Conservation (phyloP, 495 filamentous ascomycete species). For the Trichoderma reesei region DNA sequence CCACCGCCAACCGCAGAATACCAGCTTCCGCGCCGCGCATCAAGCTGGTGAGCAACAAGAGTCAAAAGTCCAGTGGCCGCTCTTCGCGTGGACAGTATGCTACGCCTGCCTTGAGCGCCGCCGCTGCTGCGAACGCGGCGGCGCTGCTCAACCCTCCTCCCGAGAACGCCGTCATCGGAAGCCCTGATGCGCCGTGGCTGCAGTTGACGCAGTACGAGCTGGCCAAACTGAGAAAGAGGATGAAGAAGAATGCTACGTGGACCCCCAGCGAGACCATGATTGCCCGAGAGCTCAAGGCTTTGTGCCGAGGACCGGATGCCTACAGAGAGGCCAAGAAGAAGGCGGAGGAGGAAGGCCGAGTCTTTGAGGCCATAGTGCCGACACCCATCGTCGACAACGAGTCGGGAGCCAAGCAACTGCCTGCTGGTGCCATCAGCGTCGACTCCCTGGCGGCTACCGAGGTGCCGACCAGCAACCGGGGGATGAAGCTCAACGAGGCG, state of each 20-base stretch:
- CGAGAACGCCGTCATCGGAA: constrained; percentile 62
- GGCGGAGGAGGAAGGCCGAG: constrained; percentile 56
- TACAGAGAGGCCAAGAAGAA: constrained; percentile 59
- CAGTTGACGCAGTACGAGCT: constrained; percentile 87
- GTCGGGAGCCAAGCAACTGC: constrained; percentile 34
- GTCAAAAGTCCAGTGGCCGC: constrained; percentile 28
- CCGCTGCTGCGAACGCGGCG: constrained; percentile 23
- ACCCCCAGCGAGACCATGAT: constrained; percentile 95
- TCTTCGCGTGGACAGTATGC: background rate
- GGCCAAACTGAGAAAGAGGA: constrained; percentile 80
- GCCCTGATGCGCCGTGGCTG: constrained; percentile 76
- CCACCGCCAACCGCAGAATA: constrained; percentile 21
- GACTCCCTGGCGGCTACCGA: constrained; percentile 44
- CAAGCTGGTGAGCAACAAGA: constrained; percentile 30
- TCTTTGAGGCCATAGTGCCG: constrained; percentile 43
- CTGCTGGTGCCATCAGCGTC: constrained; percentile 39
- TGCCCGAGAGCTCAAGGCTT: constrained; percentile 65
- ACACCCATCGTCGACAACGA: constrained; percentile 24
- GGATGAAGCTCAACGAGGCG: constrained; percentile 86
- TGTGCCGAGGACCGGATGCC: constrained; percentile 67
- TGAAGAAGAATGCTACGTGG: constrained; percentile 99
- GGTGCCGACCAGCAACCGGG: constrained; percentile 61
- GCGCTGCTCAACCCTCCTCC: constrained; percentile 62
- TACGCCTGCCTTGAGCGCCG: constrained; percentile 6
- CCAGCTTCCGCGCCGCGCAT: constrained; percentile 30